Conservation (phyloP, 192 early-diverging fungal genomes). For the Dispira simplex region DNA sequence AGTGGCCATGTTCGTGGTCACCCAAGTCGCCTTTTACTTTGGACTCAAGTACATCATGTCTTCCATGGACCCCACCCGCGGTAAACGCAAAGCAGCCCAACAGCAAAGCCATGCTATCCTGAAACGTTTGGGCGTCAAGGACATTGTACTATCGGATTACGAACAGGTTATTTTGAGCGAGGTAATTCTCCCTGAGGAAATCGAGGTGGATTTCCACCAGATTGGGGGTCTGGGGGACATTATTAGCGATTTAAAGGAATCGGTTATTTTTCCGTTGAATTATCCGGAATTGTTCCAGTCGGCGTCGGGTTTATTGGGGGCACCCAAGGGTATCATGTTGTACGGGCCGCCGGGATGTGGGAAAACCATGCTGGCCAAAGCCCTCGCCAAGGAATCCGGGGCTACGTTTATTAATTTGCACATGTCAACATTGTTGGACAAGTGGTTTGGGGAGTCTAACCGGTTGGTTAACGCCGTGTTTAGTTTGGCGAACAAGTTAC, state of each 20-base stretch:
- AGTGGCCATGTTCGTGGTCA: slow-evolving; percentile 58
- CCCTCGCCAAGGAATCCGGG: slow-evolving; percentile 89
- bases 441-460: slow-evolving; percentile 97
- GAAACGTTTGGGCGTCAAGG: slow-evolving; percentile 49
- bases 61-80: slow-evolving; percentile 49
- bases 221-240: slow-evolving; percentile 93
- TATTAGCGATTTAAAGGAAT: slow-evolving; percentile 80
- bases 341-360: slow-evolving; percentile 94
- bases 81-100: slow-evolving; percentile 59
- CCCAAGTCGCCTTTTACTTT: slow-evolving; percentile 78
- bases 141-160: slow-evolving; percentile 77
- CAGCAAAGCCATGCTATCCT: slow-evolving; percentile 54
- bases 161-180: slow-evolving; percentile 90
- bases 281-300: slow-evolving; percentile 85
- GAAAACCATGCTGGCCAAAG: slow-evolving; percentile 98
- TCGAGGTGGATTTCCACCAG: slow-evolving; percentile 68
- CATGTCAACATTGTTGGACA: slow-evolving; percentile 91
- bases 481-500: slow-evolving; percentile 82
- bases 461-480: slow-evolving; percentile 88
- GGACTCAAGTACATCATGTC: slow-evolving; percentile 72
- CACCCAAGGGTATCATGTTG: slow-evolving; percentile 89
- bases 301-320: slow-evolving; percentile 70
- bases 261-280: slow-evolving; percentile 89
- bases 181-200: slow-evolving; percentile 87
- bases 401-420: slow-evolving; percentile 98